These are phyloP conservation scores for Medicago lupulina DNA, from an alignment of 306 rosid species.

Conservation along the genomic window DNA sequence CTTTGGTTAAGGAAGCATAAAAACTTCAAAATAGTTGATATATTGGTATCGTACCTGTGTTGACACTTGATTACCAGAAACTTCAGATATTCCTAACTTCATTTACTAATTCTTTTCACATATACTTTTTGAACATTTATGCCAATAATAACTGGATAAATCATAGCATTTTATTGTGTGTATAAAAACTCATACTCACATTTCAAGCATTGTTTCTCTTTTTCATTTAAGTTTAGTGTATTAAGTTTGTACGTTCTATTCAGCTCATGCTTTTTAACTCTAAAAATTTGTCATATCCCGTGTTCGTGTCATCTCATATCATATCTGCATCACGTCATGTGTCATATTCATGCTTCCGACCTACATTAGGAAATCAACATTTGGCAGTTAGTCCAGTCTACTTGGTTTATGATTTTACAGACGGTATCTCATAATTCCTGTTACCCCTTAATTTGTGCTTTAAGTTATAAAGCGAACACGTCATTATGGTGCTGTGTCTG, in stretches of 20 bases:
- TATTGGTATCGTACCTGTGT: not conserved
- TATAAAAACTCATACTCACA: not conserved
- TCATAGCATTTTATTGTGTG: not conserved
- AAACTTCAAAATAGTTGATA: not conserved
- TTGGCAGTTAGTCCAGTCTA: conserved; percentile 32
- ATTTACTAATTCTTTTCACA: no score
- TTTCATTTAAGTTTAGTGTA: conserved; percentile 12
- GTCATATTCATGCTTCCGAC: not conserved
- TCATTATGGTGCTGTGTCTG: conserved; percentile 5
- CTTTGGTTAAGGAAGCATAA: not conserved
- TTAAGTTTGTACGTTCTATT: not conserved
- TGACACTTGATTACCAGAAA: no score
- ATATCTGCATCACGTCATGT: not conserved
- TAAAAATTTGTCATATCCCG: not conserved
- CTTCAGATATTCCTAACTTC: no score
- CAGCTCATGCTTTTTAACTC: not conserved
- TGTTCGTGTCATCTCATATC: not conserved
- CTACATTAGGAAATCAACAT: conserved; percentile 4
- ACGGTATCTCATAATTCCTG: not conserved
- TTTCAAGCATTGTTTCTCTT: conserved; percentile 1
- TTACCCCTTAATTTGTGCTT: not conserved
- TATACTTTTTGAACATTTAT: no score
- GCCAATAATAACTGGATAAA: not conserved
- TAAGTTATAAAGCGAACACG: not conserved
- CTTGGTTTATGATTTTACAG: not conserved